Evolutionary conservation across 2,329 filamentous ascomycete species (phyloP).

Genomic region (Ophioceras dolichostomum): DNA sequence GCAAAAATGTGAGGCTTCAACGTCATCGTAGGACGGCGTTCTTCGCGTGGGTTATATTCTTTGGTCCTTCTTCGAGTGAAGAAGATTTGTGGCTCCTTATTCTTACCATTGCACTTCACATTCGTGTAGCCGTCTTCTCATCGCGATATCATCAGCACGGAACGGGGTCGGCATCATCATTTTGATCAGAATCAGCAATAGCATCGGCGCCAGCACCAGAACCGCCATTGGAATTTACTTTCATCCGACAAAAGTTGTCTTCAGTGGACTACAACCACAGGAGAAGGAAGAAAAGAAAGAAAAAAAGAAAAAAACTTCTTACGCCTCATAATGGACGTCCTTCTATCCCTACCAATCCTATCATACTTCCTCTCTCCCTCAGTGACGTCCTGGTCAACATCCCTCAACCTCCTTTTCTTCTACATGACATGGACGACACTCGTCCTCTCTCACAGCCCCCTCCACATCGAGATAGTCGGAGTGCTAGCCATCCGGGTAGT

Average conservation of each 20-base stretch:
- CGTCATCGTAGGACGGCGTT: too few relatives aligned
- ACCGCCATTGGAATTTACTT: too few relatives aligned
- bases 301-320: neutral
- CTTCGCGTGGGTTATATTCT: too few relatives aligned
- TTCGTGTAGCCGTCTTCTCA: too few relatives aligned
- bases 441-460: conserved; percentile 61
- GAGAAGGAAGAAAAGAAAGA: neutral
- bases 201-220: too few relatives aligned
- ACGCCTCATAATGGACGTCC: conserved; percentile 42
- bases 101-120: too few relatives aligned
- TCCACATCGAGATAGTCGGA: conserved; percentile 64
- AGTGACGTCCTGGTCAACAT: conserved; percentile 60
- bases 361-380: conserved; percentile 53
- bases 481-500: conserved; percentile 53
- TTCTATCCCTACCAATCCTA: conserved; percentile 61
- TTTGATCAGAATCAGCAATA: too few relatives aligned
- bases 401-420: conserved; percentile 77
- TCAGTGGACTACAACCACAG: too few relatives aligned
- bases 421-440: conserved; percentile 84
- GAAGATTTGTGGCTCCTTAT: neutral
- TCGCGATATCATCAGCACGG: too few relatives aligned
- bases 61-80: neutral
- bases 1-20: too few relatives aligned
- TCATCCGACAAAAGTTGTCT: too few relatives aligned
- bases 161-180: too few relatives aligned